Percentiles rank a stretch among this genome's conserved stretches.
phyloP scores from a whole-genome alignment of 2,329 filamentous ascomycete species.

The Fusarium neocosmosporiellum region DNA sequence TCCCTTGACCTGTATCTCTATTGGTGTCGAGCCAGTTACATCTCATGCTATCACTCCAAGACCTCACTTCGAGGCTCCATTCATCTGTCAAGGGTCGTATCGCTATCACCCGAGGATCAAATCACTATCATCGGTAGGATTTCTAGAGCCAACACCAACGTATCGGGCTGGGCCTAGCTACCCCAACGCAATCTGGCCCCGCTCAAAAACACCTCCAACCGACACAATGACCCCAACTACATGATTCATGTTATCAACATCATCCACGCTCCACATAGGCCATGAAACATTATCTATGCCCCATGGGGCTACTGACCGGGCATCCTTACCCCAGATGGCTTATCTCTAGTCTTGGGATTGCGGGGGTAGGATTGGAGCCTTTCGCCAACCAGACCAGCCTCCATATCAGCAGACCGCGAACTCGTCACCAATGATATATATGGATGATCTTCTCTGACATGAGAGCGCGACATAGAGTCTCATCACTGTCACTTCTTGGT shows the following conservation, averaged over 20 bases:
- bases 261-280: not conserved
- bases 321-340: conserved; percentile 21
- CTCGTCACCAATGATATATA: not conserved
- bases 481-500: not conserved
- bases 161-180: not conserved
- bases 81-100: not conserved
- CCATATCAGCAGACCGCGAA: not conserved
- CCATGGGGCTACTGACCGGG: not conserved
- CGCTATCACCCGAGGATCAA: not conserved
- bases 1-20: not conserved
- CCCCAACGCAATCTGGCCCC: not conserved
- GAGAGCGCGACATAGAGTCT: not conserved
- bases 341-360: conserved; percentile 14
- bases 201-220: not conserved
- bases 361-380: not conserved
- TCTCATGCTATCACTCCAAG: not conserved
- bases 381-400: not conserved
- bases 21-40: not conserved
- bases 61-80: not conserved
- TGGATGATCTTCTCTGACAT: not conserved
- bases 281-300: conserved; percentile 1
- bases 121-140: not conserved
- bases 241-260: not conserved
- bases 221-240: not conserved
- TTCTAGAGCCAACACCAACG: not conserved